Percentiles rank a stretch among this genome's conserved stretches.
Evolutionary conservation across 2,329 filamentous ascomycete species (phyloP).

Genomic region (Pseudogymnoascus sp.): DNA sequence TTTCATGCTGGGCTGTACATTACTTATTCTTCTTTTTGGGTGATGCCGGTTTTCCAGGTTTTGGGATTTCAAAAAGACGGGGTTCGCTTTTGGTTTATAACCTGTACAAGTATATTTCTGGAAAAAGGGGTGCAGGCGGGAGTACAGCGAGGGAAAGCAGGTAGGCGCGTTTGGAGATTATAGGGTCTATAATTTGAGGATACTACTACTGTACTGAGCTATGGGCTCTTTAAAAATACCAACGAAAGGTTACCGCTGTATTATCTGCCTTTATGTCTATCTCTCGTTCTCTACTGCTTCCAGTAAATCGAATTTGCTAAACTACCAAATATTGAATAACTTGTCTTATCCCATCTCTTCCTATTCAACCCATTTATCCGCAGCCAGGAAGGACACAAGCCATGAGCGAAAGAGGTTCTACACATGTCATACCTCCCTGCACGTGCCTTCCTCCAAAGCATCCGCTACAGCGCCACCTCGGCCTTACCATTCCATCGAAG

Average conservation of each 20-base stretch:
- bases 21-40: neutral
- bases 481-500: neutral
- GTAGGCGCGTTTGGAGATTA: neutral
- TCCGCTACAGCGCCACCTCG: neutral
- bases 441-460: neutral
- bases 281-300: neutral
- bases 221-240: neutral
- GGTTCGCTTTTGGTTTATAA: neutral
- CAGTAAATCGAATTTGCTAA: neutral
- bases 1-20: neutral
- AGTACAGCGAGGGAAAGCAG: neutral
- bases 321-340: neutral
- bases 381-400: neutral
- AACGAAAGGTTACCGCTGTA: neutral
- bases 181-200: neutral
- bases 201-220: neutral
- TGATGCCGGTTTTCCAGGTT: neutral
- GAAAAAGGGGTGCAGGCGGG: neutral
- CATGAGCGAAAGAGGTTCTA: neutral
- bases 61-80: neutral
- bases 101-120: slow-evolving; percentile 1
- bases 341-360: neutral
- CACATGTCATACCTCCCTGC: neutral
- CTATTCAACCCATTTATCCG: neutral
- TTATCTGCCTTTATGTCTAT: neutral